Base-by-base conservation (phyloP, 176 grass and related monocot genomes). In the Carex pumila region DNA sequence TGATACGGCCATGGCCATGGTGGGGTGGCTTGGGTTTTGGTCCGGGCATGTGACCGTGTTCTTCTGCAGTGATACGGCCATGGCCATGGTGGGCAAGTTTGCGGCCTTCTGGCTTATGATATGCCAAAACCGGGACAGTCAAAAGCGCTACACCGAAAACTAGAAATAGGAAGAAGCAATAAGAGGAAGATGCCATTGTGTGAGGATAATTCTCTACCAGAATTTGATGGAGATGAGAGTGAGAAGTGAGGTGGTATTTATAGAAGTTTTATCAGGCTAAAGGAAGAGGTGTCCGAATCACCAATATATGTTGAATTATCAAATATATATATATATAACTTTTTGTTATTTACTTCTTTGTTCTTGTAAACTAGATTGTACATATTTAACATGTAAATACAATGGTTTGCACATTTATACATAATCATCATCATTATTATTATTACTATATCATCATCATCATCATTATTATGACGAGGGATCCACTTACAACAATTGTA, bases 101-200 rank as follows among this genome's bases (percentile, higher is more conserved):
- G 22, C 49, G 72, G 22, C 72, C 22, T 76, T 55, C 18, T 1
- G 12, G 61, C 0, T 66, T 30, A 67, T 30, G 43, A 64, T 7
- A 59, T 31, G 79, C 79, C 7, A 11, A 81, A 2, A 17, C 53
- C 3, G 53, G 30, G 29, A 17, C 22, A 22, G 65, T 41, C 7
- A 31, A 50, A 76, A 53, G 12, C 7, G 43, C 43, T 18, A 63
- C 25, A 14, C 83, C 4, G 18, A 57, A 30, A 34, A 76, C 10
- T 47, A 73, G 18, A 62, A 50, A 49, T 58, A 85, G 14, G 10
- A 85, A 75, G 30, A 71, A 75, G 52, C 13, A 17, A 49, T 15
- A 85, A 75, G 56, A 4, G 3, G 55, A 61, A 76, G 65, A 75
- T 6, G 54, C n/a, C 83, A 85, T 85, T 75, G 64, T 84, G 45